These are phyloP conservation scores for Talaromyces nanjingensis DNA, from an alignment of 495 filamentous ascomycete genomes.

Conservation along the genomic window DNA sequence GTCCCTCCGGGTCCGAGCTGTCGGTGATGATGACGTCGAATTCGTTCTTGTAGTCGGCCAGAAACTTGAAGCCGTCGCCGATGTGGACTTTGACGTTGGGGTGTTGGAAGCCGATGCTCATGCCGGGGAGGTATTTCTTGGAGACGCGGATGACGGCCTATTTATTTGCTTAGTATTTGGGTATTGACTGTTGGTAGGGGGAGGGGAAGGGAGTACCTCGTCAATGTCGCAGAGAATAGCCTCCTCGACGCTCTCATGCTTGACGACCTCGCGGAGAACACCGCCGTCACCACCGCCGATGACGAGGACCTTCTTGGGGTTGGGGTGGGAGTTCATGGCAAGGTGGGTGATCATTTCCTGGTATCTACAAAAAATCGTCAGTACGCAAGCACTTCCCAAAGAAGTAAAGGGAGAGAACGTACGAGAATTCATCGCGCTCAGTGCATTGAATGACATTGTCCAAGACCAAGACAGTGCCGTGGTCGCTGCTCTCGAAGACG, in stretches of 20 bases:
- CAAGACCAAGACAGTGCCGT: slow-evolving; percentile 93
- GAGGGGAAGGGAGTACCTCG: slow-evolving; percentile 52
- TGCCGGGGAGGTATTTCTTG: slow-evolving; percentile 95
- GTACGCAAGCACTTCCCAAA: too few relatives aligned
- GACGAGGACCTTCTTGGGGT: slow-evolving; percentile 96
- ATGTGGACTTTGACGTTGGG: slow-evolving; percentile 86
- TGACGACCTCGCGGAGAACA: slow-evolving; percentile 95
- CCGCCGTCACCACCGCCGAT: slow-evolving; percentile 97
- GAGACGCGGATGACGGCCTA: slow-evolving; percentile 95
- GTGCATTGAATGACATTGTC: slow-evolving; percentile 99
- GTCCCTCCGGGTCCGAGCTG: slow-evolving; percentile 93
- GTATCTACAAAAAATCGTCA: slow-evolving; percentile 46
- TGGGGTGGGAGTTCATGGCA: slow-evolving; percentile 96
- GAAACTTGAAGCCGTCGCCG: slow-evolving; percentile 97
- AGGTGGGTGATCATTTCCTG: slow-evolving; percentile 99
- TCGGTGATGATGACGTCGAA: slow-evolving; percentile 99
- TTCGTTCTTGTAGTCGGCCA: slow-evolving; percentile 83
- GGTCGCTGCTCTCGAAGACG: slow-evolving; percentile 94
- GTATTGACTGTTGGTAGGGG: too few relatives aligned
- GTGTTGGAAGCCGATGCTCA: slow-evolving; percentile 89
- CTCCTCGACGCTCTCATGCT: slow-evolving; percentile 90
- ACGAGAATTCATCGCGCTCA: slow-evolving; percentile 95
- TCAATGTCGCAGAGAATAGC: slow-evolving; percentile 97
- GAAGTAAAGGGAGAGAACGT: slow-evolving; percentile 20
- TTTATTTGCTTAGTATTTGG: neutral